phyloP scores from a whole-genome alignment of 78 protist species.

The Cyanophora paradoxa region DNA sequence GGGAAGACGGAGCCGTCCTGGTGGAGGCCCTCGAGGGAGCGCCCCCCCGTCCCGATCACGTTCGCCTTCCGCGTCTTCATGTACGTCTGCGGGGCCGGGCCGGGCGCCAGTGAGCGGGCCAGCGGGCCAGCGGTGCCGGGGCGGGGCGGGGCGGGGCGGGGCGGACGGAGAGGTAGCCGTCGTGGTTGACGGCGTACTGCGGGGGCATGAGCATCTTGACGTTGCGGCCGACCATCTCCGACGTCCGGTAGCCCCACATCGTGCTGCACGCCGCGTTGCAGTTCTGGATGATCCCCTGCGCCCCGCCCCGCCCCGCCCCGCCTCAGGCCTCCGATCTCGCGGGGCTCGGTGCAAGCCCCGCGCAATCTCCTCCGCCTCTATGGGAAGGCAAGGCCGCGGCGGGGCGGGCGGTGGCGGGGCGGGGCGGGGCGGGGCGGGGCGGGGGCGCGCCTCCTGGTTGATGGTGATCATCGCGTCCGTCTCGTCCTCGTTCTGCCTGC shows the following conservation, averaged over 20 bases:
- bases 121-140: no score
- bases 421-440: no score
- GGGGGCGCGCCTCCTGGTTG: no score
- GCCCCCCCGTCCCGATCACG: slow-evolving; percentile 5
- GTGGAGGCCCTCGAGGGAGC: slow-evolving; percentile 7
- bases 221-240: slow-evolving; percentile 7
- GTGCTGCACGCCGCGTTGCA: neutral
- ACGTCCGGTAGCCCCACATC: neutral
- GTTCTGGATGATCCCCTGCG: slow-evolving; percentile 2
- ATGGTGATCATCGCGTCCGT: no score
- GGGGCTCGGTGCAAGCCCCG: no score
- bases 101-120: slow-evolving; percentile 15
- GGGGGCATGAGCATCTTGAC: slow-evolving; percentile 19
- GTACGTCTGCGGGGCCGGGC: slow-evolving; percentile 18
- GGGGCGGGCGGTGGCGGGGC: no score
- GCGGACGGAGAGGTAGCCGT: slow-evolving; percentile 9
- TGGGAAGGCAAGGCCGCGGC: no score
- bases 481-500: no score
- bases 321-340: no score
- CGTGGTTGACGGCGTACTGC: slow-evolving; percentile 4
- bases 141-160: no score
- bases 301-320: no score
- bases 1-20: slow-evolving; percentile 21
- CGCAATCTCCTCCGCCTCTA: no score
- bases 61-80: slow-evolving; percentile 16